A percentile compares a stretch with the other conserved stretches of the same genome.
Conservation (phyloP, 1,139 yeast genomes). For the Kurtzmaniella quercitrusa region DNA sequence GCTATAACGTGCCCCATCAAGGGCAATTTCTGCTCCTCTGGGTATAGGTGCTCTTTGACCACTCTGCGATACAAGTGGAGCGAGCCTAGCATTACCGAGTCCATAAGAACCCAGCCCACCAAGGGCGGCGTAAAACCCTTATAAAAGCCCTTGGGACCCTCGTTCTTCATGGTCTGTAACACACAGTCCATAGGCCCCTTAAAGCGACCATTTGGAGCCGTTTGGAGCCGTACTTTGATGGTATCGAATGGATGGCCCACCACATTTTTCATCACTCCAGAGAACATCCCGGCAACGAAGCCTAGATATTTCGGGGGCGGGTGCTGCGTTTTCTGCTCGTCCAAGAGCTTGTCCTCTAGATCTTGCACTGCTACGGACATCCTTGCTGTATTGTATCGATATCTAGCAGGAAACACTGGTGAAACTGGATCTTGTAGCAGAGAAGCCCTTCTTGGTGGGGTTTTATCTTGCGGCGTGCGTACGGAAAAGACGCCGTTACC, state of each 20-base stretch:
- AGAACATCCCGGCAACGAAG: slow-evolving; percentile 81
- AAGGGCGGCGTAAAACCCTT: slow-evolving; percentile 91
- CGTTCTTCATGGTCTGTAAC: slow-evolving; percentile 62
- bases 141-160: slow-evolving; percentile 74
- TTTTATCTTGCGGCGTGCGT: not conserved
- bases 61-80: slow-evolving; percentile 70
- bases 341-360: slow-evolving; percentile 22
- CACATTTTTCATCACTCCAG: slow-evolving; percentile 80
- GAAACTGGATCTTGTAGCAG: no score
- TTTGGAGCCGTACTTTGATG: slow-evolving; percentile 81
- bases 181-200: slow-evolving; percentile 83
- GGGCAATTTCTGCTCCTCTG: slow-evolving; percentile 59
- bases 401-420: no score
- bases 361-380: slow-evolving; percentile 29
- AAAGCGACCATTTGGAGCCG: slow-evolving; percentile 67
- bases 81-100: slow-evolving; percentile 82
- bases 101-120: slow-evolving; percentile 93
- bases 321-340: slow-evolving; percentile 5
- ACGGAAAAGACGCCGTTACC: not conserved
- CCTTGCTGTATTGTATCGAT: not conserved
- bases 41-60: slow-evolving; percentile 60
- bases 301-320: slow-evolving; percentile 63
- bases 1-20: slow-evolving; percentile 71
- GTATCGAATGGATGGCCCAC: slow-evolving; percentile 96
- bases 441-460: not conserved